Evolutionary conservation across 306 rosid species (phyloP).

Genomic region (Urtica urens): DNA sequence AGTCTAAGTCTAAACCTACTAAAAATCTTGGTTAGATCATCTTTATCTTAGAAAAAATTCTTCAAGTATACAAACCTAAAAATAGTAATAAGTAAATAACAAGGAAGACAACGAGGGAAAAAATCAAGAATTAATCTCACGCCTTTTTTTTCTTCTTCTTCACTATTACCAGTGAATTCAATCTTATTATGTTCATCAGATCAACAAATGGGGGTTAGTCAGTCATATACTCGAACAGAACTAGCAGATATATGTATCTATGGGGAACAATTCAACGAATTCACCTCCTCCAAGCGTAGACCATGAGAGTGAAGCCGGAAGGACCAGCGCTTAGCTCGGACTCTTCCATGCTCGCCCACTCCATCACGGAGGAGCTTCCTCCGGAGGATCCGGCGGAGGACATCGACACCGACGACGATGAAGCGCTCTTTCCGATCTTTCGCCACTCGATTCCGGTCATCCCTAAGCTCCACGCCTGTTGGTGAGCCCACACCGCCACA

Average conservation of each 20-base stretch:
- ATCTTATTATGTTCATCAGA: background rate
- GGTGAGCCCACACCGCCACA: constrained; percentile 31
- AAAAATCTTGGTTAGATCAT: too few species aligned
- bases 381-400: constrained; percentile 73
- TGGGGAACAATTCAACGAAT: background rate
- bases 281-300: constrained; percentile 71
- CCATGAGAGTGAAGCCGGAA: constrained; percentile 59
- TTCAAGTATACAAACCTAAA: too few species aligned
- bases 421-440: constrained; percentile 50
- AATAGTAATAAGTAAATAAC: too few species aligned
- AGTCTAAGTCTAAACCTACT: too few species aligned
- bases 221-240: background rate
- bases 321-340: constrained; percentile 51
- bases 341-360: constrained; percentile 84
- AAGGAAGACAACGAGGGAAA: background rate
- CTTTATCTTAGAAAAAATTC: too few species aligned
- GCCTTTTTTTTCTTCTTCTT: background rate
- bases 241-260: background rate
- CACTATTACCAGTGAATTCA: background rate
- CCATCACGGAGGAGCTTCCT: constrained; percentile 66
- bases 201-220: background rate
- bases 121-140: background rate
- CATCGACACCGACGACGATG: constrained; percentile 63
- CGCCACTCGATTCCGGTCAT: constrained; percentile 41
- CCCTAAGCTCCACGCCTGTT: constrained; percentile 46